A percentile compares a stretch with the other conserved stretches of the same genome.
Conservation (phyloP, 192 early-diverging fungal genomes). For the Entomortierella beljakovae region DNA sequence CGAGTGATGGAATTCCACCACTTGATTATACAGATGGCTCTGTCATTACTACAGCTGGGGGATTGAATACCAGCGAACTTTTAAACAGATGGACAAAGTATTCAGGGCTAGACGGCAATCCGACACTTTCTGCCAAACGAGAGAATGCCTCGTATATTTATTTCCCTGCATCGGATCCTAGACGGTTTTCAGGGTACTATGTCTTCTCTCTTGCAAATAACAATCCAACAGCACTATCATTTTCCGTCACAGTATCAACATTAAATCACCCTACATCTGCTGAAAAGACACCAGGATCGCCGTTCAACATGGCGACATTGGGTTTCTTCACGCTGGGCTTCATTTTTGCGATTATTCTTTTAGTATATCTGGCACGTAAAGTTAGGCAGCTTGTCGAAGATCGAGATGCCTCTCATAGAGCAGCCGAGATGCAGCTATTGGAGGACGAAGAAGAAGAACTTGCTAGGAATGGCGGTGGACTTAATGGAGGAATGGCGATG, state of each 20-base stretch:
- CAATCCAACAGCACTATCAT: constrained; percentile 18
- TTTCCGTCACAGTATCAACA: constrained; percentile 16
- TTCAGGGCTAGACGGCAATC: constrained; percentile 23
- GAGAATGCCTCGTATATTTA: constrained; percentile 14
- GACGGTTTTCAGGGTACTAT: constrained; percentile 52
- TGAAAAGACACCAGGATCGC: neutral
- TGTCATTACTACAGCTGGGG: constrained; percentile 11
- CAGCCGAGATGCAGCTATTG: constrained; percentile 27
- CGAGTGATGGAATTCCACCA: too few relatives aligned
- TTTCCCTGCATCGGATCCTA: constrained; percentile 35
- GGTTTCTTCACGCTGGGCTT: constrained; percentile 46
- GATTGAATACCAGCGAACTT: constrained; percentile 26
- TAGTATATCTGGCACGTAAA: constrained; percentile 32
- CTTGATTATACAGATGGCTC: too few relatives aligned
- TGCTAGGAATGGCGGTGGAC: neutral
- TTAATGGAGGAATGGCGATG: constrained; percentile 12
- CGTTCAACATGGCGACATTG: constrained; percentile 43
- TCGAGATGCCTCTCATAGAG: constrained; percentile 18
- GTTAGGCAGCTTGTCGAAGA: constrained; percentile 38
- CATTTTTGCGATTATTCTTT: constrained; percentile 22
- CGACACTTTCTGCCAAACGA: constrained; percentile 9
- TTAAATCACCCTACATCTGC: constrained; percentile 5
- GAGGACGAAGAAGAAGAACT: constrained; percentile 42
- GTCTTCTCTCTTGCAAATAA: constrained; percentile 48
- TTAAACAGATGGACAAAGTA: constrained; percentile 37